phyloP scores from a whole-genome alignment of 192 early-diverging fungal species.

The Gryganskiella cystojenkinii region DNA sequence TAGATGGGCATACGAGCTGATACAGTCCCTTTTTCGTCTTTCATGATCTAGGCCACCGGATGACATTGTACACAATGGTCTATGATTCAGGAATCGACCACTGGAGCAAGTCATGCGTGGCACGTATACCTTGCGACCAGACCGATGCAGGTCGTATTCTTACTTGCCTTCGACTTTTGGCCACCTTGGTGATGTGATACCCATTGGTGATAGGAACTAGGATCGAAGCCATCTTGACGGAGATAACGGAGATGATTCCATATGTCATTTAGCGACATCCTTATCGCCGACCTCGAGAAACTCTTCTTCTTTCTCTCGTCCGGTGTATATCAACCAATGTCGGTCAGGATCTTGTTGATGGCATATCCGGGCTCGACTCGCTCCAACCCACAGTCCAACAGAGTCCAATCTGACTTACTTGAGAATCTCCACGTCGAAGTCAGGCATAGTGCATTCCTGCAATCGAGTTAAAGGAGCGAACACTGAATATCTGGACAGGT shows the following conservation, averaged over 20 bases:
- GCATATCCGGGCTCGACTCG: neutral
- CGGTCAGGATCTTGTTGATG: conserved; percentile 8
- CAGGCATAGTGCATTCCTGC: neutral
- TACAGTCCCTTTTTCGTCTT: too few relatives aligned
- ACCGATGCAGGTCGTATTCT: too few relatives aligned
- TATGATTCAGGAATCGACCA: too few relatives aligned
- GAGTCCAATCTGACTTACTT: neutral
- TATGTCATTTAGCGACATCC: neutral
- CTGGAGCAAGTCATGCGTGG: too few relatives aligned
- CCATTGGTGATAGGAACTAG: conserved; percentile 1
- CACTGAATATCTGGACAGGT: too few relatives aligned
- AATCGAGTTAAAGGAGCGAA: too few relatives aligned
- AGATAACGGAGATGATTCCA: neutral
- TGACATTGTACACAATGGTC: too few relatives aligned
- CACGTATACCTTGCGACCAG: too few relatives aligned
- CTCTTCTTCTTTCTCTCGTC: neutral
- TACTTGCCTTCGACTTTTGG: too few relatives aligned
- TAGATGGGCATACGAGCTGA: too few relatives aligned
- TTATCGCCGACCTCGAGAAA: neutral
- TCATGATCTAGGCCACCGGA: too few relatives aligned
- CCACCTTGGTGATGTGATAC: too few relatives aligned
- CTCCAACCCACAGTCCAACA: conserved; percentile 5
- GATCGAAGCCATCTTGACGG: conserved; percentile 1
- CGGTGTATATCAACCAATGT: conserved; percentile 7
- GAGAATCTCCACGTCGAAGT: neutral